phyloP scores from a whole-genome alignment of 2,329 filamentous ascomycete species.

The Fusarium odoratissimum region DNA sequence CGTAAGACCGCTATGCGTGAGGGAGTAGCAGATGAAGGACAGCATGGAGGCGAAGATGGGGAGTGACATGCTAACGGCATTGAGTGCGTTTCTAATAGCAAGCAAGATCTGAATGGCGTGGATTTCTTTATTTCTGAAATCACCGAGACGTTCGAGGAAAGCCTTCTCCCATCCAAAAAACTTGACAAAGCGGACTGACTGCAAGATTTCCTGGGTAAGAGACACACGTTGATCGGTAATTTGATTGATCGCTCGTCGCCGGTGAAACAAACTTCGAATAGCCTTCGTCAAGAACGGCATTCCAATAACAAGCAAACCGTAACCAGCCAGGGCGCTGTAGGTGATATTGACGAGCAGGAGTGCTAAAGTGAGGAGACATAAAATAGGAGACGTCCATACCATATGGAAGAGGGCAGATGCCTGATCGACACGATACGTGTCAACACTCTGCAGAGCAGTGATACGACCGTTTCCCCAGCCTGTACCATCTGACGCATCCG shows the following conservation, averaged over 20 bases:
- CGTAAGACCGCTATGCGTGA: slow-evolving; percentile 73
- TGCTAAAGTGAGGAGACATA: slow-evolving; percentile 80
- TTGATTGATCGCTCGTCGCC: slow-evolving; percentile 86
- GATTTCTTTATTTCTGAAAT: slow-evolving; percentile 82
- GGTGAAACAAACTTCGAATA: slow-evolving; percentile 79
- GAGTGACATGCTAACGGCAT: slow-evolving; percentile 84
- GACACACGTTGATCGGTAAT: slow-evolving; percentile 93
- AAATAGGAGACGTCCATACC: slow-evolving; percentile 86
- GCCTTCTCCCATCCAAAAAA: slow-evolving; percentile 95
- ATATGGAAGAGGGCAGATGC: slow-evolving; percentile 91
- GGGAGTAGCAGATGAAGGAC: slow-evolving; percentile 85
- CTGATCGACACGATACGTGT: slow-evolving; percentile 92
- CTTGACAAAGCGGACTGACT: slow-evolving; percentile 94
- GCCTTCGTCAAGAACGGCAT: slow-evolving; percentile 82
- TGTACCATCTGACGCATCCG: slow-evolving; percentile 67
- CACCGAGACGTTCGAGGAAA: slow-evolving; percentile 80
- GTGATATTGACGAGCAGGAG: slow-evolving; percentile 87
- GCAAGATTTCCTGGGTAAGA: slow-evolving; percentile 90
- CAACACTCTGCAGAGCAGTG: slow-evolving; percentile 93
- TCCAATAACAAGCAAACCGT: slow-evolving; percentile 81
- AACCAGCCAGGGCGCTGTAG: slow-evolving; percentile 90
- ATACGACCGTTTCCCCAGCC: slow-evolving; percentile 96
- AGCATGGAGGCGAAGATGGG: slow-evolving; percentile 97
- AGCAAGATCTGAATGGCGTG: slow-evolving; percentile 85
- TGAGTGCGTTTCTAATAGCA: slow-evolving; percentile 85